phyloP scores from a whole-genome alignment of 176 grass and related monocot genomes.

The Juncus inflexus region DNA sequence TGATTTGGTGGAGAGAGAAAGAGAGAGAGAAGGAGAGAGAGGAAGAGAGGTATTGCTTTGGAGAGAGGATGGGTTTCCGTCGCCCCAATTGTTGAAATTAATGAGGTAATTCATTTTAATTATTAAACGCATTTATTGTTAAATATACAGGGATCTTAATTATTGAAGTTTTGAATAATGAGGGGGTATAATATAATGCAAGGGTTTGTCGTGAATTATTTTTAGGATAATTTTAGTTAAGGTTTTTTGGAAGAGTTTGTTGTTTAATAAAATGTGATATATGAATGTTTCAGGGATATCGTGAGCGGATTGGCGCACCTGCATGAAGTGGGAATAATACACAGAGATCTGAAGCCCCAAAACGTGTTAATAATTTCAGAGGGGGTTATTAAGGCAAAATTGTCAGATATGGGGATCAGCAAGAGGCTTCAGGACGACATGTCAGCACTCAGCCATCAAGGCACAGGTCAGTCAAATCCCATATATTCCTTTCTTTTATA shows the following conservation, averaged over 20 bases:
- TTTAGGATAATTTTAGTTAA: too few relatives aligned
- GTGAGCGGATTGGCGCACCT: constrained; percentile 78
- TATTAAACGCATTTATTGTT: background rate
- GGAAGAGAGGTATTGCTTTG: constrained; percentile 53
- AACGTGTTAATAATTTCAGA: constrained; percentile 88
- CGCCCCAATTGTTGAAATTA: constrained; percentile 72
- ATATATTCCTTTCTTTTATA: background rate
- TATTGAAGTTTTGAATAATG: too few relatives aligned
- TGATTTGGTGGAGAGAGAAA: constrained; percentile 54
- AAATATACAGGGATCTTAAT: too few relatives aligned
- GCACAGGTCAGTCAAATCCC: constrained; percentile 45
- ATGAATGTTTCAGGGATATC: constrained; percentile 56
- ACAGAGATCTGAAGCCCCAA: constrained; percentile 98
- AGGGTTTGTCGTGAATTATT: too few relatives aligned
- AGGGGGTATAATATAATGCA: too few relatives aligned
- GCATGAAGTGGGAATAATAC: constrained; percentile 90
- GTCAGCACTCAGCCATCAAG: constrained; percentile 65
- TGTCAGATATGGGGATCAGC: constrained; percentile 99
- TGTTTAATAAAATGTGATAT: too few relatives aligned
- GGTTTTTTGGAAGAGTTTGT: too few relatives aligned
- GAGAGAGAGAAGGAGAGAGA: constrained; percentile 20
- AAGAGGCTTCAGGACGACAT: constrained; percentile 79
- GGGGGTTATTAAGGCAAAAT: constrained; percentile 64
- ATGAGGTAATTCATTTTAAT: constrained; percentile 53
- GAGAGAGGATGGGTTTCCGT: constrained; percentile 75